Evolutionary conservation across 1,284 basidiomycete species (phyloP).

Genomic region (Puccinia hordei): DNA sequence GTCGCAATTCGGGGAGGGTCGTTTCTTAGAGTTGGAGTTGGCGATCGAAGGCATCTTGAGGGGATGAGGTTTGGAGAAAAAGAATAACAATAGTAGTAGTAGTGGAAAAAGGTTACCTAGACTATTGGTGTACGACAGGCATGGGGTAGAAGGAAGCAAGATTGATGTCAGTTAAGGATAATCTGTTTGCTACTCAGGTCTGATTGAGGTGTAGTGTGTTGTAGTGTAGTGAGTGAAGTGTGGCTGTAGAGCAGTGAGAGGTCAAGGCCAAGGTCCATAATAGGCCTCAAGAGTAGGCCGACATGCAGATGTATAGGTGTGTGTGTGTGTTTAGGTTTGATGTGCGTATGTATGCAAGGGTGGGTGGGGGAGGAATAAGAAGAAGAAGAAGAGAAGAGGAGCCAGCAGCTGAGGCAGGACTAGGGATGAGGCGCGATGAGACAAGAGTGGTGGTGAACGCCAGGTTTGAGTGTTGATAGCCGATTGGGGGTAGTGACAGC

Average conservation of each 20-base stretch:
- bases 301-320: constrained; percentile 1
- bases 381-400: constrained; percentile 13
- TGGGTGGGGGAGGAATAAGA: no score
- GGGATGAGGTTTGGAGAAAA: not conserved
- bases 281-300: constrained; percentile 17
- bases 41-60: not conserved
- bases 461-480: not conserved
- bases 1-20: constrained; percentile 49
- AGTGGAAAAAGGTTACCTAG: not conserved
- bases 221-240: no score
- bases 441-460: not conserved
- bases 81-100: no score
- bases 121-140: not conserved
- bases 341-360: constrained; percentile 23
- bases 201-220: not conserved
- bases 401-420: constrained; percentile 11
- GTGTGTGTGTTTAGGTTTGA: constrained; percentile 13
- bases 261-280: not conserved
- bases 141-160: not conserved
- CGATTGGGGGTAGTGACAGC: constrained; percentile 1
- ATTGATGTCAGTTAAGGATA: not conserved
- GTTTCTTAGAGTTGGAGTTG: constrained; percentile 45
- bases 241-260: not conserved
- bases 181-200: not conserved
- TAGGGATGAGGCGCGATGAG: constrained; percentile 13